These are phyloP conservation scores for Mercurialis annua DNA, from an alignment of 345 rosid species.

Conservation along the genomic window DNA sequence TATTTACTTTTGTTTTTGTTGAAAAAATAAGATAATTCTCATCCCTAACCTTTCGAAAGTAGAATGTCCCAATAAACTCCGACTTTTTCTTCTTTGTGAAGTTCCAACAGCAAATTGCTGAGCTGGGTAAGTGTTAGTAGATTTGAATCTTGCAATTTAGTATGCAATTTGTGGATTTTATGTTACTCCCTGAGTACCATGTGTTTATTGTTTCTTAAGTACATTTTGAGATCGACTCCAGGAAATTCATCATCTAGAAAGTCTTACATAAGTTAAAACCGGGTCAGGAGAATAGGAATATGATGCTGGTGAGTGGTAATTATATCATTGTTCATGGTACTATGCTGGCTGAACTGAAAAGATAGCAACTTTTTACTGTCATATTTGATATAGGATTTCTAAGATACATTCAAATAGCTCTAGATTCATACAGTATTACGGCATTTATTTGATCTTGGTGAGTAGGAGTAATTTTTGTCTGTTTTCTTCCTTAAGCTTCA, in stretches of 20 bases:
- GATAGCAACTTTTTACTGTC: neutral
- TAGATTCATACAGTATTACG: neutral
- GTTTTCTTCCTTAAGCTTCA: neutral
- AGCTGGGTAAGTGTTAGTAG: neutral
- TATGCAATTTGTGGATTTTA: neutral
- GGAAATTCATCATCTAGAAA: constrained; percentile 3
- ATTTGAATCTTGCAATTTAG: neutral
- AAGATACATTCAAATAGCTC: neutral
- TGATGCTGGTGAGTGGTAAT: constrained; percentile 1
- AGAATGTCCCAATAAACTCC: neutral
- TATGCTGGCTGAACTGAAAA: neutral
- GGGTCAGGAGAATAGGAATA: too few species aligned
- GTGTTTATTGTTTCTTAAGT: neutral
- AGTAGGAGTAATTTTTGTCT: neutral
- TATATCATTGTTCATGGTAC: neutral
- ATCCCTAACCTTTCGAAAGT: neutral
- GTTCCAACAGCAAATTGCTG: neutral
- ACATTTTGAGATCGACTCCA: neutral
- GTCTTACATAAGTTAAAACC: neutral
- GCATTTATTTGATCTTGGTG: neutral
- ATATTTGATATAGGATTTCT: neutral
- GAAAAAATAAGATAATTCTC: neutral
- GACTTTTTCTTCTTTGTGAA: neutral
- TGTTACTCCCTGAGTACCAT: too few species aligned
- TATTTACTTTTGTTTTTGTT: neutral